phyloP scores from a whole-genome alignment of 1,284 basidiomycete species.

The Coniferiporia weirii region DNA sequence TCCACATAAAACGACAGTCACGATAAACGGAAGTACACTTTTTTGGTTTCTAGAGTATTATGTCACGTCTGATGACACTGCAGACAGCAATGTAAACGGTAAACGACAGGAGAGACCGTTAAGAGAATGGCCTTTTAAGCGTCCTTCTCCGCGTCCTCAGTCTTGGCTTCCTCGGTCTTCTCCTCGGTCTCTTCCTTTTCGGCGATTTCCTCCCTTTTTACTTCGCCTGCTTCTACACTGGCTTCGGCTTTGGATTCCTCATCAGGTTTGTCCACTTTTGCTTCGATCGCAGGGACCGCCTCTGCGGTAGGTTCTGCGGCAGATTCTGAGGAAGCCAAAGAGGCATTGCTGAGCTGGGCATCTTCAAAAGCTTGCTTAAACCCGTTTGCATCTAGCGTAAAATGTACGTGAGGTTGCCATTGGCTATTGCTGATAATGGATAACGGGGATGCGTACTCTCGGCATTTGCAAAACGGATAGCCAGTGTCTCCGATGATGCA shows the following conservation, averaged over 20 bases:
- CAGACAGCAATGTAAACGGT: neutral
- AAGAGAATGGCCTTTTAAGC: conserved; percentile 12
- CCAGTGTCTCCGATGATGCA: conserved; percentile 89
- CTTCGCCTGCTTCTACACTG: conserved; percentile 28
- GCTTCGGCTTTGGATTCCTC: conserved; percentile 30
- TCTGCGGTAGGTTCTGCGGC: conserved; percentile 26
- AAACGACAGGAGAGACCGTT: too few species aligned
- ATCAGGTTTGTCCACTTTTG: conserved; percentile 22
- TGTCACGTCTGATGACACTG: conserved; percentile 2
- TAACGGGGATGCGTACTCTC: conserved; percentile 71
- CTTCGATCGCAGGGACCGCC: conserved; percentile 26
- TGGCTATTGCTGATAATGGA: conserved; percentile 3
- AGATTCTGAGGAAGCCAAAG: conserved; percentile 25
- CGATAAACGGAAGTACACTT: conserved; percentile 7
- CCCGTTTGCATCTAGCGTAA: conserved; percentile 66
- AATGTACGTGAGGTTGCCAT: conserved; percentile 2
- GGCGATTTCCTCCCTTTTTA: conserved; percentile 26
- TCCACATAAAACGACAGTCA: conserved; percentile 4
- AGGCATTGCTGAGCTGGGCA: conserved; percentile 70
- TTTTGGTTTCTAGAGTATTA: conserved; percentile 4
- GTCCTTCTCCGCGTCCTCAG: conserved; percentile 25
- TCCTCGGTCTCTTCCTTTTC: conserved; percentile 26
- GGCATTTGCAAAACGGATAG: conserved; percentile 96
- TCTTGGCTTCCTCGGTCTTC: conserved; percentile 26
- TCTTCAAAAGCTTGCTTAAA: conserved; percentile 89